Percentiles rank a stretch among this genome's conserved stretches.
Evolutionary conservation across 2,329 filamentous ascomycete species (phyloP).

Genomic region (Aspergillus pseudoglaucus): DNA sequence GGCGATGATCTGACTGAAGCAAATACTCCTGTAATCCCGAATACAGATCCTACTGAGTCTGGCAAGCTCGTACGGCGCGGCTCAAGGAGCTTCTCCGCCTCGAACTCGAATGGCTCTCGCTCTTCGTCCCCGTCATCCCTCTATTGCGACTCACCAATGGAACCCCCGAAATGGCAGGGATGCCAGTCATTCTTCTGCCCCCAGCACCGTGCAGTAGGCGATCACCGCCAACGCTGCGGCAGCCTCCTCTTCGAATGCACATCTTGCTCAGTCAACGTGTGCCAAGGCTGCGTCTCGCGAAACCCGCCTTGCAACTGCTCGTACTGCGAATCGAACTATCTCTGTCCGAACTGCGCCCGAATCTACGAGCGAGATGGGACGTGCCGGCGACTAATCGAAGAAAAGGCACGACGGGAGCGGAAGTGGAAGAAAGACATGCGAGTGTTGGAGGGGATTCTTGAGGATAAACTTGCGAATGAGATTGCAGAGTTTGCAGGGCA

Average conservation of each 20-base stretch:
- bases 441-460: constrained; percentile 33
- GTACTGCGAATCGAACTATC: constrained; percentile 38
- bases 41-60: constrained; percentile 13
- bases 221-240: constrained; percentile 40
- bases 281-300: constrained; percentile 36
- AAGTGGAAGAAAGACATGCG: constrained; percentile 38
- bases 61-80: constrained; percentile 22
- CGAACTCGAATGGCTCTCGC: constrained; percentile 35
- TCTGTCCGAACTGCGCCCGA: constrained; percentile 39
- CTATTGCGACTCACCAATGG: constrained; percentile 31
- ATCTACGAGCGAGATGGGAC: constrained; percentile 33
- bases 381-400: constrained; percentile 34
- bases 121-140: constrained; percentile 35
- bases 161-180: constrained; percentile 38
- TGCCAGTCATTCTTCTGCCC: constrained; percentile 46
- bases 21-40: constrained; percentile 14
- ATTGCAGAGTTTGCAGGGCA: constrained; percentile 36
- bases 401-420: constrained; percentile 31
- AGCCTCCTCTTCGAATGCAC: constrained; percentile 41
- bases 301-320: constrained; percentile 40
- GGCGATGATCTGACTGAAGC: constrained; percentile 21
- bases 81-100: constrained; percentile 33
- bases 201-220: constrained; percentile 35
- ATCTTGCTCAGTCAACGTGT: constrained; percentile 41
- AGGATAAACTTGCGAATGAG: constrained; percentile 37